Conservation (phyloP, 176 grass and related monocot genomes). For the Canna indica region DNA sequence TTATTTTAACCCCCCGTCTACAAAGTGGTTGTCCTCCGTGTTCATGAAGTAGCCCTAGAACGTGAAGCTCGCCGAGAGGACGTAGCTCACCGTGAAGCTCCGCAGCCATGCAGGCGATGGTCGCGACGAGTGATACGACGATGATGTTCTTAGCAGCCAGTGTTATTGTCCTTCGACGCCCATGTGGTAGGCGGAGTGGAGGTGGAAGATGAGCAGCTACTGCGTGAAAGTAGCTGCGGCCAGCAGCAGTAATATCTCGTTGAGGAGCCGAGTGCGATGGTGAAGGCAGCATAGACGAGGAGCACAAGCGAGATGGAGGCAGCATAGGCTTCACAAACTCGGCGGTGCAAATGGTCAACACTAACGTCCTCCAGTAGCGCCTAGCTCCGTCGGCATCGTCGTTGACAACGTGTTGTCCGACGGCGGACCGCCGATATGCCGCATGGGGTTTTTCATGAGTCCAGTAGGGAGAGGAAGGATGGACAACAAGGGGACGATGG, state of each 20-base stretch:
- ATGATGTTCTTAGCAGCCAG: slow-evolving; percentile 6
- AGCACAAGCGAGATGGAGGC: slow-evolving; percentile 43
- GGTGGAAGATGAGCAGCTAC: slow-evolving; percentile 10
- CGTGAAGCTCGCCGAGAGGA: slow-evolving; percentile 1
- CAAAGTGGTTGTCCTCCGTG: background rate
- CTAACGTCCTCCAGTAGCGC: slow-evolving; percentile 53
- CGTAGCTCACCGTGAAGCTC: slow-evolving; percentile 14
- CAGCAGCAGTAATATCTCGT: background rate
- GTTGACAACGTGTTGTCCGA: slow-evolving; percentile 33
- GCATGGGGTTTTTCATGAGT: slow-evolving; percentile 54
- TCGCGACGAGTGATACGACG: background rate
- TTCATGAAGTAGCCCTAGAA: slow-evolving; percentile 16
- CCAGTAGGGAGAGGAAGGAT: slow-evolving; percentile 32
- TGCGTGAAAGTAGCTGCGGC: background rate
- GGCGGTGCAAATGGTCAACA: slow-evolving; percentile 39
- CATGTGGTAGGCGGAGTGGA: slow-evolving; percentile 19
- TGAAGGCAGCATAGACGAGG: slow-evolving; percentile 34
- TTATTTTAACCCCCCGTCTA: no score
- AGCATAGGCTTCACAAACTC: slow-evolving; percentile 15
- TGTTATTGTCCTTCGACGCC: slow-evolving; percentile 13
- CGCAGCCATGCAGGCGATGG: background rate
- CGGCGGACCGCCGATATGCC: slow-evolving; percentile 1
- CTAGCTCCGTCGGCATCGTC: slow-evolving; percentile 70
- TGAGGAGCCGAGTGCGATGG: background rate
- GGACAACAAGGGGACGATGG: slow-evolving; percentile 48